Percentiles rank a stretch among this genome's conserved stretches.
These are phyloP conservation scores for Echites panduratus DNA, from an alignment of 257 asterid genomes.

Conservation along the genomic window DNA sequence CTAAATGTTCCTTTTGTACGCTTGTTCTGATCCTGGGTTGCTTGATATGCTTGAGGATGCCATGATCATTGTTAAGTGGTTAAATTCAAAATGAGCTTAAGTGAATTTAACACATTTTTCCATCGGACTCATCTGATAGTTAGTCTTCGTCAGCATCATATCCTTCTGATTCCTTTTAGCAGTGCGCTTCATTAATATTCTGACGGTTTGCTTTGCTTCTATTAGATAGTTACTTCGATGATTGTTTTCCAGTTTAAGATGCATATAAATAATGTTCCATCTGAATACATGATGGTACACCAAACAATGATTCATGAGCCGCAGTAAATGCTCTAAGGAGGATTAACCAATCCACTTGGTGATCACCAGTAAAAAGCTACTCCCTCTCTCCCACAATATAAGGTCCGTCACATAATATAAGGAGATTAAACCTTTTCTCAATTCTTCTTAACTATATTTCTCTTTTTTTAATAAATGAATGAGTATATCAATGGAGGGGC, in stretches of 20 bases:
- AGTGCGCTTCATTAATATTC: not conserved
- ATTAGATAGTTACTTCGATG: not conserved
- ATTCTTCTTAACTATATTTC: too few species aligned
- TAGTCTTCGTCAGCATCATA: not conserved
- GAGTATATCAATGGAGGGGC: too few species aligned
- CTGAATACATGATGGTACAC: conserved; percentile 4
- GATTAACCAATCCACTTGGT: not conserved
- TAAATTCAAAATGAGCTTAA: too few species aligned
- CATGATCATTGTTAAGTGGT: too few species aligned
- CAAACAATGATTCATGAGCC: not conserved
- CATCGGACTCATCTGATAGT: not conserved
- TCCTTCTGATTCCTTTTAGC: not conserved
- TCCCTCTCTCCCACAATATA: too few species aligned
- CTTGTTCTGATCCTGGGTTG: not conserved
- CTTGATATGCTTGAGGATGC: not conserved
- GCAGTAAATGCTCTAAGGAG: too few species aligned
- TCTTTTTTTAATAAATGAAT: too few species aligned
- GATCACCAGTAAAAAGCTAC: conserved; percentile 3
- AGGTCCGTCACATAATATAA: too few species aligned
- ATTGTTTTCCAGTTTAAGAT: not conserved
- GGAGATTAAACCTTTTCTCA: too few species aligned
- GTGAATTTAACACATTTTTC: too few species aligned
- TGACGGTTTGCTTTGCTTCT: not conserved
- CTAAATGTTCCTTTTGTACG: not conserved
- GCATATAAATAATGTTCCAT: not conserved